Conservation (phyloP, 2,329 filamentous ascomycete genomes). For the Diaporthe nobilis region DNA sequence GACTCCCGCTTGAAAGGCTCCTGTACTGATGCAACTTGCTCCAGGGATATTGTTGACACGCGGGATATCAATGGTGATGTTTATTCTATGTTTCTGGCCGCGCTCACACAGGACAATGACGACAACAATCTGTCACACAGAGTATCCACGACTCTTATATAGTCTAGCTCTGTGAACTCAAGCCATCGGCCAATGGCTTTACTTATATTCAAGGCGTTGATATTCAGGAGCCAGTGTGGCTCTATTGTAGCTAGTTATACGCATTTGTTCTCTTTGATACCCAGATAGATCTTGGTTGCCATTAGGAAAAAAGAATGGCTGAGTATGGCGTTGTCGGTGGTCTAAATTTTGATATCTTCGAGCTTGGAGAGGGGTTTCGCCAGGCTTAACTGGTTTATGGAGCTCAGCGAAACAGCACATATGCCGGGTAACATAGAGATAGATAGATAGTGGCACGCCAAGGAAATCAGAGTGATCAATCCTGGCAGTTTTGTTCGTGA, state of each 20-base stretch:
- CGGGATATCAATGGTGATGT: neutral
- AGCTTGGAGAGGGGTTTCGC: too few species aligned
- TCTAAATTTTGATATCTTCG: neutral
- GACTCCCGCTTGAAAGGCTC: neutral
- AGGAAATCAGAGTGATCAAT: too few species aligned
- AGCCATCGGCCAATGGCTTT: neutral
- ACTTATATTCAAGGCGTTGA: neutral
- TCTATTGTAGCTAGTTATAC: neutral
- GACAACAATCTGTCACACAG: neutral
- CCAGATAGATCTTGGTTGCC: neutral
- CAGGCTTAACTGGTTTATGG: too few species aligned
- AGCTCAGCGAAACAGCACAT: too few species aligned
- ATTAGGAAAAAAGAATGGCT: neutral
- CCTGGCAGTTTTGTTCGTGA: too few species aligned
- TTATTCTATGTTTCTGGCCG: neutral
- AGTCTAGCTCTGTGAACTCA: neutral
- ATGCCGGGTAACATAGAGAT: too few species aligned
- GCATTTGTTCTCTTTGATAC: neutral
- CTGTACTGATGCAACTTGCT: neutral
- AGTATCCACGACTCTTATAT: neutral
- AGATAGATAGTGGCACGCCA: too few species aligned
- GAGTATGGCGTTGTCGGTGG: neutral
- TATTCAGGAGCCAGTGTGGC: neutral
- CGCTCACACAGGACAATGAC: neutral
- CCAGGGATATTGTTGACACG: conserved; percentile 8